Base-by-base conservation (phyloP, 768 basidiomycete species). In the Lyophyllum shimeji region DNA sequence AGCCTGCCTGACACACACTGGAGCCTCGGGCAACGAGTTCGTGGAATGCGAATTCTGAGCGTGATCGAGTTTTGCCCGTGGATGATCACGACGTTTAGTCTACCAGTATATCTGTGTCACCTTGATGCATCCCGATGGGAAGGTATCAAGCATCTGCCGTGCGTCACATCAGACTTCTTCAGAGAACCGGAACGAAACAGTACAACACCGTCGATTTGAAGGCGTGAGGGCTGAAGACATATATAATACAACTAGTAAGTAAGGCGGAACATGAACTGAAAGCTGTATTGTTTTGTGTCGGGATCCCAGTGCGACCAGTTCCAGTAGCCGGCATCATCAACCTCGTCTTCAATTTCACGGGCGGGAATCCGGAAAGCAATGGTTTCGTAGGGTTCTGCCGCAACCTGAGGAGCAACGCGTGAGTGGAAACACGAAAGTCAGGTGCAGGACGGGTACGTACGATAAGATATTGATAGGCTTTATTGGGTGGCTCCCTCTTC, bases 291-390 rank as follows among this genome's bases (percentile, higher is more conserved):
- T 74, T 98, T 98, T 50, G 95, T 96, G 69, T 99, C 96, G n/a
- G 91, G 86, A 69, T 98, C 97, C 97, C 96, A 98, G 67, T 98
- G 92, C 39, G 95, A 95, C 97, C 97, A 99, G 64, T 92, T 93
- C 90, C 90, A 94, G 62, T 87, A 91, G 15, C 88, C 87, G 25
- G 89, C 90, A 63, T 95, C 93, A 57, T 93, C 89, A 45, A 90
- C 83, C 66, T 94, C 93, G 64, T 96, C 93, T 72, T 98, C 95
- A 58, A 99, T 95, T 73, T 98, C 95, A 49, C 93, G 85, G 23
- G 97, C 91, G 45, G 96, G 97, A 66, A 99, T 94, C 17, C 95
- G 92, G 80, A 98, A 98, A n/a, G 95, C 93, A 63, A 99, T 94
- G 3, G 95, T 98, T 74, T 99, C 97, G 68, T 98, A 99, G 5